A percentile compares a stretch with the other conserved stretches of the same genome.
These are phyloP conservation scores for Lantana camara DNA, from an alignment of 257 asterid species.

Conservation along the genomic window DNA sequence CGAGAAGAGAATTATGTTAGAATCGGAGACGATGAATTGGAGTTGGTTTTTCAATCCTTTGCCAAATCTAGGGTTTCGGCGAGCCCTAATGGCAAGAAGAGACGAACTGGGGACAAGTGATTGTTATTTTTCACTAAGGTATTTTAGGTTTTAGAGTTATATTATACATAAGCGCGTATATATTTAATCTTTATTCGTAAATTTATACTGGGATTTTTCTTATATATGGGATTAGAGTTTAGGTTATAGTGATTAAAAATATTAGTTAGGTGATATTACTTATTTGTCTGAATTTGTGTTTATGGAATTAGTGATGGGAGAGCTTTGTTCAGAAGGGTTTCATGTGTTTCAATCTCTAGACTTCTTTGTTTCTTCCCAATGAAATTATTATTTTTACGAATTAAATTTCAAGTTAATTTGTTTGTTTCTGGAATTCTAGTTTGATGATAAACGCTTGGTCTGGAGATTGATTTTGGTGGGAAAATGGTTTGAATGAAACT, in stretches of 20 bases:
- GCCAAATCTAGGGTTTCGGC: slow-evolving; percentile 5
- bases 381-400: too few species aligned
- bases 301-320: neutral
- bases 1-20: neutral
- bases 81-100: slow-evolving; percentile 8
- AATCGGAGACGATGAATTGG: neutral
- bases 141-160: neutral
- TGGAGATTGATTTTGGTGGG: too few species aligned
- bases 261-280: slow-evolving; percentile 1
- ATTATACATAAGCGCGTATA: neutral
- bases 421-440: neutral
- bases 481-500: too few species aligned
- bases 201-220: neutral
- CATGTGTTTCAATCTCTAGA: neutral
- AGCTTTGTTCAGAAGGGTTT: neutral
- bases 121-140: neutral
- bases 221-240: neutral
- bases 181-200: neutral
- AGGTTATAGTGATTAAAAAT: neutral
- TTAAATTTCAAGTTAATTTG: neutral
- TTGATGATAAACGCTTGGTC: neutral
- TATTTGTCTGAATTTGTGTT: neutral
- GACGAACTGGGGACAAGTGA: neutral
- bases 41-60: slow-evolving; percentile 7
- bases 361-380: neutral